Percentiles rank a stretch among this genome's conserved stretches.
phyloP scores from a whole-genome alignment of 345 rosid species.

The Microcos paniculata region DNA sequence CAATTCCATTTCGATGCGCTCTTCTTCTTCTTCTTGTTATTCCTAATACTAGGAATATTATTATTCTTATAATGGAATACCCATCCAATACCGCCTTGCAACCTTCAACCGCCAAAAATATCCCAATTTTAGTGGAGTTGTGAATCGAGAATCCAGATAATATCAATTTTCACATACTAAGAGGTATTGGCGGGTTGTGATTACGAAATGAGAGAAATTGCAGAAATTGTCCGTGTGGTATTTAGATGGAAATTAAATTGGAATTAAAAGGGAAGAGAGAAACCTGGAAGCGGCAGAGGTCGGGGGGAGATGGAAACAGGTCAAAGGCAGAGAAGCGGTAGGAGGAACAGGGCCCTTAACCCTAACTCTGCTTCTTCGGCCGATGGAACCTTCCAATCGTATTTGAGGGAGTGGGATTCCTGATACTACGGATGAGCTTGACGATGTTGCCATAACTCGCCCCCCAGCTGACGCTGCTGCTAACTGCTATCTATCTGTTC shows the following conservation, averaged over 20 bases:
- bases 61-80: background rate
- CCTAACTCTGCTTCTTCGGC: constrained; percentile 27
- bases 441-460: constrained; percentile 35
- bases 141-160: background rate
- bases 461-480: background rate
- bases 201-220: background rate
- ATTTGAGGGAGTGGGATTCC: constrained; percentile 31
- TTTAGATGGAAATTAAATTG: background rate
- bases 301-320: constrained; percentile 21
- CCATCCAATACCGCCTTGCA: constrained; percentile 27
- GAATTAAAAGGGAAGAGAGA: background rate
- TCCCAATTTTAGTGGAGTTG: background rate
- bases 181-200: too few relatives aligned
- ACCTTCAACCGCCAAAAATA: constrained; percentile 37
- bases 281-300: constrained; percentile 7
- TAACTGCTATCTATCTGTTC: background rate
- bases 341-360: constrained; percentile 24
- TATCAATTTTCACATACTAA: too few relatives aligned
- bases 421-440: constrained; percentile 36
- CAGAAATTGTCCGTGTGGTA: too few relatives aligned
- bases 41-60: background rate
- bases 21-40: constrained; percentile 38
- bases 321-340: constrained; percentile 7
- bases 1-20: constrained; percentile 29
- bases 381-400: constrained; percentile 17